phyloP scores from a whole-genome alignment of 2,329 filamentous ascomycete genomes.

The Chrysoporthe austroafricana region DNA sequence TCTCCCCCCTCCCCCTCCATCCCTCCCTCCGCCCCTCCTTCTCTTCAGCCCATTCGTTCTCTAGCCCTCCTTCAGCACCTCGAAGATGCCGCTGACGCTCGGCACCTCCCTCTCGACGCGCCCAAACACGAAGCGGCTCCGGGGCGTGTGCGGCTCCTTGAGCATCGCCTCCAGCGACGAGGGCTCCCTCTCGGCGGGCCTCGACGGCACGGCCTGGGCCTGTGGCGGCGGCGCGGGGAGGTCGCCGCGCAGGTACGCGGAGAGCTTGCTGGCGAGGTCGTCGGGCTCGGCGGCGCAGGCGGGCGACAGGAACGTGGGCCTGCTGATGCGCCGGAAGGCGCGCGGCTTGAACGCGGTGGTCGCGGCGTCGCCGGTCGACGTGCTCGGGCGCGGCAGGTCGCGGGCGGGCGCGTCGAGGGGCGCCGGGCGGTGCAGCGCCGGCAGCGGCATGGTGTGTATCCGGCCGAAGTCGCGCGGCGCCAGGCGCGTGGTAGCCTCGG shows the following conservation, averaged over 20 bases:
- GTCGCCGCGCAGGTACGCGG: conserved; percentile 25
- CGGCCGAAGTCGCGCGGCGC: conserved; percentile 21
- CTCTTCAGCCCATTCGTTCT: too few species aligned
- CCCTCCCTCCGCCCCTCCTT: too few species aligned
- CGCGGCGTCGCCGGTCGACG: conserved; percentile 19
- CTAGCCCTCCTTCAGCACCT: conserved; percentile 27
- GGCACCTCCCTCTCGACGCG: conserved; percentile 20
- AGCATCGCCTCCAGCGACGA: conserved; percentile 26
- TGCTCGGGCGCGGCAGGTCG: conserved; percentile 17
- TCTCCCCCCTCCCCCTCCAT: background rate
- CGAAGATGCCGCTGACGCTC: conserved; percentile 25
- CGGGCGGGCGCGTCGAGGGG: background rate
- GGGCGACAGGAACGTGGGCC: conserved; percentile 27
- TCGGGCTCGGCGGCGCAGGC: conserved; percentile 19
- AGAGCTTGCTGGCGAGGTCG: conserved; percentile 25
- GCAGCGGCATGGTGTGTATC: conserved; percentile 25
- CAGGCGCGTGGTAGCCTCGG: background rate
- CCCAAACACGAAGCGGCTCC: conserved; percentile 19
- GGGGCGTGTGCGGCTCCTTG: conserved; percentile 22
- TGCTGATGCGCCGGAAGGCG: conserved; percentile 27
- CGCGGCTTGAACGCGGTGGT: conserved; percentile 22
- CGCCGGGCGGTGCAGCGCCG: conserved; percentile 8
- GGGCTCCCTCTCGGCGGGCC: background rate
- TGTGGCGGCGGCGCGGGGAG: background rate
- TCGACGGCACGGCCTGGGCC: background rate